phyloP scores from a whole-genome alignment of 129 eudicot genomes.

The Centrapalus pauciflorus region DNA sequence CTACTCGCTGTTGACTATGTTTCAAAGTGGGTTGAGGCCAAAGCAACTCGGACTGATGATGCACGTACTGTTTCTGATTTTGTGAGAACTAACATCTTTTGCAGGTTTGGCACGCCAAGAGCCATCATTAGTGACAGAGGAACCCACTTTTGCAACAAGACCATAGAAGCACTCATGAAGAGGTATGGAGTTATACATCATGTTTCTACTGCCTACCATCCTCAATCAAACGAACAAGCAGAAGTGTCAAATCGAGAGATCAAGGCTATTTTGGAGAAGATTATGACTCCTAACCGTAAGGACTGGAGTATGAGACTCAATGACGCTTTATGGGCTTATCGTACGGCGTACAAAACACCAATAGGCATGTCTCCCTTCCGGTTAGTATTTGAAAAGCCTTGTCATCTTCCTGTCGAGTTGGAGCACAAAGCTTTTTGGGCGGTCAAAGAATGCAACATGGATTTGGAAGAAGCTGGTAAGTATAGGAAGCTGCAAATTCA shows the following conservation, averaged over 20 bases:
- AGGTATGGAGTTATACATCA: conserved; percentile 18
- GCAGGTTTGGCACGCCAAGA: neutral
- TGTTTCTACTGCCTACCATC: conserved; percentile 3
- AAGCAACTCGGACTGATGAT: neutral
- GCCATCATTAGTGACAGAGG: conserved; percentile 20
- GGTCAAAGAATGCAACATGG: neutral
- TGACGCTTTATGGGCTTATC: conserved; percentile 8
- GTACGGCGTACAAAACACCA: neutral
- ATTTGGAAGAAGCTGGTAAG: neutral
- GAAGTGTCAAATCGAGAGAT: neutral
- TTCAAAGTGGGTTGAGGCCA: neutral
- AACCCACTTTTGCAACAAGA: conserved; percentile 17
- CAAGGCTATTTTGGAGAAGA: neutral
- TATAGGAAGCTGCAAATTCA: neutral
- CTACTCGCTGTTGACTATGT: neutral
- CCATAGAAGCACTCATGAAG: conserved; percentile 7
- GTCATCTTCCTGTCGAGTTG: neutral
- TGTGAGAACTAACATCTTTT: conserved; percentile 14
- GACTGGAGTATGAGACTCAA: conserved; percentile 9
- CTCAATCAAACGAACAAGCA: neutral
- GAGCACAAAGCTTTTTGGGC: neutral
- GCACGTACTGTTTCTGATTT: conserved; percentile 5
- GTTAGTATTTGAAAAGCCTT: neutral
- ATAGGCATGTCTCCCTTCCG: neutral
- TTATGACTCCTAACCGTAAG: neutral